phyloP scores from a whole-genome alignment of 2,329 filamentous ascomycete species.

The Sarocladiaceae sp. region DNA sequence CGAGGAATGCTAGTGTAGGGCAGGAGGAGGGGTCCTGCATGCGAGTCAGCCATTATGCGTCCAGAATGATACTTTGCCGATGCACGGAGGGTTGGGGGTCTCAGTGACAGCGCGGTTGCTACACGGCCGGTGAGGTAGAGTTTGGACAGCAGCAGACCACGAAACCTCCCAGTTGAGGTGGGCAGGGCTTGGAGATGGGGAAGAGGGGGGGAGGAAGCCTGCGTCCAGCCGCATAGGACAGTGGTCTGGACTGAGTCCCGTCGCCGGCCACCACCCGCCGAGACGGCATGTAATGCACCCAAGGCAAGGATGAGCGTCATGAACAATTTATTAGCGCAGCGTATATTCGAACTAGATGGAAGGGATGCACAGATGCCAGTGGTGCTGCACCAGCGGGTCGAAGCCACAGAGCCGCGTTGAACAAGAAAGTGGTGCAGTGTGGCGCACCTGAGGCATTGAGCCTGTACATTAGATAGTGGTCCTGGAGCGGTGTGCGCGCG shows the following conservation, averaged over 20 bases:
- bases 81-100: no score
- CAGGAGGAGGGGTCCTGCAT: constrained; percentile 1
- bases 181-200: not conserved
- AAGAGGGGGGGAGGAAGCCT: not conserved
- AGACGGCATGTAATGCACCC: not conserved
- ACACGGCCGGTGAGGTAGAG: not conserved
- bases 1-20: not conserved
- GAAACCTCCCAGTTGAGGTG: not conserved
- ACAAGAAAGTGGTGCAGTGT: not conserved
- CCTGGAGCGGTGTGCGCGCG: not conserved
- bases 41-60: constrained; percentile 5
- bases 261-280: not conserved
- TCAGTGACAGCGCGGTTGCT: not conserved
- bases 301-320: constrained; percentile 1
- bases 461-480: not conserved
- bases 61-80: no score
- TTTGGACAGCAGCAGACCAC: not conserved
- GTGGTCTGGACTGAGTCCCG: constrained; percentile 3
- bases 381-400: not conserved
- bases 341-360: not conserved
- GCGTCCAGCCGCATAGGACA: not conserved
- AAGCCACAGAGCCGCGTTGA: not conserved
- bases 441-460: not conserved
- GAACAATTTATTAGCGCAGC: constrained; percentile 1
- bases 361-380: not conserved